A percentile compares a stretch with the other conserved stretches of the same genome.
These are phyloP conservation scores for Fraxinus platypoda DNA, from an alignment of 305 asterid species.

Conservation along the genomic window DNA sequence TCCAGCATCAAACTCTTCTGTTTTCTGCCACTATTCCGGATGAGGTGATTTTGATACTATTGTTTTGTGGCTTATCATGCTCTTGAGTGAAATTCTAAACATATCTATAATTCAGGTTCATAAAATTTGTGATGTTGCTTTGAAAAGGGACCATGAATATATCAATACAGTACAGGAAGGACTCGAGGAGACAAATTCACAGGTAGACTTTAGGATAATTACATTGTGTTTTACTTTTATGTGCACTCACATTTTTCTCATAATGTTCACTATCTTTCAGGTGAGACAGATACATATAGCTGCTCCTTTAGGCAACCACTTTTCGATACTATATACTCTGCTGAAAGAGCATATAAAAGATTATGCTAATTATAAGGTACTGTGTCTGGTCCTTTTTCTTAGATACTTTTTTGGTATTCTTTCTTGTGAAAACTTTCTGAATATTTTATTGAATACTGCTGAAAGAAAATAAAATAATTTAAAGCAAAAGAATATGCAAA, in stretches of 20 bases:
- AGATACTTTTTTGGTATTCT: neutral
- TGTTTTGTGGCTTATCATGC: neutral
- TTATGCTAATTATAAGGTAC: conserved; percentile 87
- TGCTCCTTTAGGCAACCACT: conserved; percentile 77
- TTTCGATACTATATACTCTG: conserved; percentile 66
- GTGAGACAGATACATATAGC: conserved; percentile 76
- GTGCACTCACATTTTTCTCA: neutral
- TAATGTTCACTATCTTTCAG: conserved; percentile 41
- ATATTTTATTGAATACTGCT: neutral
- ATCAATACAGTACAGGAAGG: conserved; percentile 90
- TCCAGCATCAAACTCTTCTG: conserved; percentile 92
- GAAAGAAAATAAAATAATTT: neutral
- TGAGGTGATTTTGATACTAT: conserved; percentile 50
- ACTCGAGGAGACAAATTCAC: conserved; percentile 90
- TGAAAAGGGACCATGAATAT: conserved; percentile 85
- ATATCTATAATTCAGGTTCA: conserved; percentile 59
- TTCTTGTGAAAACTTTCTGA: neutral
- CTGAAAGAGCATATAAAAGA: conserved; percentile 83
- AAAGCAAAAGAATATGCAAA: neutral
- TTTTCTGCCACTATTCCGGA: conserved; percentile 91
- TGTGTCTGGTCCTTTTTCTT: neutral
- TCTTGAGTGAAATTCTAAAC: conserved; percentile 17
- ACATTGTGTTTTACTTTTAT: neutral
- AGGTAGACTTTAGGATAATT: conserved; percentile 40
- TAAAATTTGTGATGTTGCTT: conserved; percentile 83